These are phyloP conservation scores for Martensiomyces pterosporus DNA, from an alignment of 192 early-diverging fungal genomes.

Conservation along the genomic window DNA sequence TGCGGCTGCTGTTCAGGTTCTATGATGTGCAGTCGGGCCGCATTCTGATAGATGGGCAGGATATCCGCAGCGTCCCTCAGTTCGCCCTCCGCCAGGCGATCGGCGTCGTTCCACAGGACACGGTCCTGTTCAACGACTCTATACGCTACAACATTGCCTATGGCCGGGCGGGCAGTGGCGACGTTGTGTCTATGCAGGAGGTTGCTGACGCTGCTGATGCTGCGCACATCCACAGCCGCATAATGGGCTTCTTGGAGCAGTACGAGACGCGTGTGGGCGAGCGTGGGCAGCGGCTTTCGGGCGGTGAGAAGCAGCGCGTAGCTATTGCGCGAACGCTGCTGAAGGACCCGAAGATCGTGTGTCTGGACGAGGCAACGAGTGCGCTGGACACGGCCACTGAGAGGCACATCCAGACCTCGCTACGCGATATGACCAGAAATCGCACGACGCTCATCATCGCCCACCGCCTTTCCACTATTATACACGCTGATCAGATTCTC, in stretches of 20 bases:
- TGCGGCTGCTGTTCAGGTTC: conserved; percentile 83
- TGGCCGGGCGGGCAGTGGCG: conserved; percentile 48
- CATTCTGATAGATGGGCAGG: conserved; percentile 79
- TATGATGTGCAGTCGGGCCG: conserved; percentile 81
- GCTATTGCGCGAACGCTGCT: conserved; percentile 91
- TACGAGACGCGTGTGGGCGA: conserved; percentile 89
- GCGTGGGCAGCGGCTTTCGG: conserved; percentile 81
- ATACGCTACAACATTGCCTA: conserved; percentile 95
- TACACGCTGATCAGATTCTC: conserved; percentile 81
- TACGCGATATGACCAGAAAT: conserved; percentile 69
- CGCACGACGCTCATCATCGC: conserved; percentile 87
- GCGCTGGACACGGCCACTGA: conserved; percentile 86
- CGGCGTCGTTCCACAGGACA: conserved; percentile 94
- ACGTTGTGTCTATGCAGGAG: conserved; percentile 62
- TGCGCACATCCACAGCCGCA: conserved; percentile 74
- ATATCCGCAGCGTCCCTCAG: conserved; percentile 63
- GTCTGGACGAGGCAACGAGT: conserved; percentile 92
- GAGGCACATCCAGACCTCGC: conserved; percentile 80
- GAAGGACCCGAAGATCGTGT: conserved; percentile 82
- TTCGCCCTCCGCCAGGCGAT: conserved; percentile 66
- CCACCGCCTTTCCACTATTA: conserved; percentile 80
- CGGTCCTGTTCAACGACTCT: conserved; percentile 94
- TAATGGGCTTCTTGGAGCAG: conserved; percentile 68
- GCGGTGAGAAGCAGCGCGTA: conserved; percentile 92
- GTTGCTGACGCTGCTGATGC: conserved; percentile 66